Percentiles rank a stretch among this genome's conserved stretches.
Evolutionary conservation across 306 rosid genomes (phyloP).

Genomic region (Sesbania bispinosa): DNA sequence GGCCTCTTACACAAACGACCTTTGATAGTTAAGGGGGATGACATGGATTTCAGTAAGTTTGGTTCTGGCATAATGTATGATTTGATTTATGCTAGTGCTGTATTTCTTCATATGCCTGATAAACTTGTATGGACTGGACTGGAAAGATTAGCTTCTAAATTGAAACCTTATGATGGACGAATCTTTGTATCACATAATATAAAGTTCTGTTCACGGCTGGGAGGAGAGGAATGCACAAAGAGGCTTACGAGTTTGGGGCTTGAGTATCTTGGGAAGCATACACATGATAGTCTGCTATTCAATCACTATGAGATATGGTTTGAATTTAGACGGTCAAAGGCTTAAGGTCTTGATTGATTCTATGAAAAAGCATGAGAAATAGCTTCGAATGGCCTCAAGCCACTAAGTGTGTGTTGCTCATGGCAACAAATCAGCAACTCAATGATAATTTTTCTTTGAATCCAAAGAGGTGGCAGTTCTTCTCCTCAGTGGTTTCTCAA

Average conservation of each 20-base stretch:
- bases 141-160: slow-evolving; percentile 61
- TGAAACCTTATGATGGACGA: slow-evolving; percentile 70
- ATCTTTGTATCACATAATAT: slow-evolving; percentile 84
- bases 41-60: slow-evolving; percentile 72
- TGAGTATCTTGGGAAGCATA: slow-evolving; percentile 68
- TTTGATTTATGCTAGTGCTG: slow-evolving; percentile 91
- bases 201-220: slow-evolving; percentile 77
- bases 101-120: slow-evolving; percentile 90
- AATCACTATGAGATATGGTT: slow-evolving; percentile 95
- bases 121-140: slow-evolving; percentile 83
- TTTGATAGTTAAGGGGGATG: slow-evolving; percentile 68
- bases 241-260: slow-evolving; percentile 66
- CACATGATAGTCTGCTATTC: slow-evolving; percentile 83
- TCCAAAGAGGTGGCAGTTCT: slow-evolving; percentile 13
- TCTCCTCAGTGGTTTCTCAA: slow-evolving; percentile 18
- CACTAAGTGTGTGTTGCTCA: slow-evolving; percentile 17
- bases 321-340: slow-evolving; percentile 57
- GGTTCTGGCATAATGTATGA: slow-evolving; percentile 52
- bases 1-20: slow-evolving; percentile 86
- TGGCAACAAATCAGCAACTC: slow-evolving; percentile 2
- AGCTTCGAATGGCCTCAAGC: slow-evolving; percentile 19
- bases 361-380: slow-evolving; percentile 1
- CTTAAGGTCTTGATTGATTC: slow-evolving; percentile 24
- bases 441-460: slow-evolving; percentile 12
- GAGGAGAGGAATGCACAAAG: slow-evolving; percentile 80